Evolutionary conservation across 164 flowering plant genomes (phyloP), one percentile per base, ranked within the genome.

Genomic region (Brasenia schreberi): DNA sequence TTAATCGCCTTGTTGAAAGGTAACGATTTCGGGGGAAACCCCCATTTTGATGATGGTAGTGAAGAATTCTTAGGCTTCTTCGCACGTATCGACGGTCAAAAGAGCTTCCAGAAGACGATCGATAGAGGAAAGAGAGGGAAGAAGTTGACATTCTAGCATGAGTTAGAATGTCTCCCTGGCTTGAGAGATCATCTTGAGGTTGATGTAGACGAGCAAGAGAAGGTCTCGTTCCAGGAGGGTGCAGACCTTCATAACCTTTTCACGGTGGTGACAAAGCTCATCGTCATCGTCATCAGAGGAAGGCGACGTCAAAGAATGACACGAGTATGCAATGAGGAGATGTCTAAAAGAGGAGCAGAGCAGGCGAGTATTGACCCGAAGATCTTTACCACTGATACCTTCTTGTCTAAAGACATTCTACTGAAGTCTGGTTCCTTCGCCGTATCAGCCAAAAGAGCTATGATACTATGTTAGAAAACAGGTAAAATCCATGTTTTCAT

Each of bases 1-100:
- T 87, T 81, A 11, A 90, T 65, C 2, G 92, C 95, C 69, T 88
- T 90, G 59, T 83, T 86, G 68, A n/a, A 80, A 85, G 12, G 74
- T 71, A 56, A 81, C 81, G 43, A 23, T 72, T 66, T 82, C 83
- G 0, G 76, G 75, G 53, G 72, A 63, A 68, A 82, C 49, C 19
- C 85, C 85, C 19, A 66, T 66, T 64, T 67, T 67, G 7, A 78
- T 63, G 6, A 76, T 68, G 19, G 80, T 79, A 11, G 45, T n/a
- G 71, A 82, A 80, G 27, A 85, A 49, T 33, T 69, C 62, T 42
- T 86, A 73, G n/a, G 71, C 59, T 27, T 70, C 69, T 1, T n/a
- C 19, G 42, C 66, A 66, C 52, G 17, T 65, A 17, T 60, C 43
- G 9, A 43, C 19, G 6, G 65, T 61, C 9, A 66, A 64, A 1